Evolutionary conservation across 257 asterid genomes (phyloP), one percentile per base, ranked within the genome.

Genomic region (Jacaranda mimosifolia): DNA sequence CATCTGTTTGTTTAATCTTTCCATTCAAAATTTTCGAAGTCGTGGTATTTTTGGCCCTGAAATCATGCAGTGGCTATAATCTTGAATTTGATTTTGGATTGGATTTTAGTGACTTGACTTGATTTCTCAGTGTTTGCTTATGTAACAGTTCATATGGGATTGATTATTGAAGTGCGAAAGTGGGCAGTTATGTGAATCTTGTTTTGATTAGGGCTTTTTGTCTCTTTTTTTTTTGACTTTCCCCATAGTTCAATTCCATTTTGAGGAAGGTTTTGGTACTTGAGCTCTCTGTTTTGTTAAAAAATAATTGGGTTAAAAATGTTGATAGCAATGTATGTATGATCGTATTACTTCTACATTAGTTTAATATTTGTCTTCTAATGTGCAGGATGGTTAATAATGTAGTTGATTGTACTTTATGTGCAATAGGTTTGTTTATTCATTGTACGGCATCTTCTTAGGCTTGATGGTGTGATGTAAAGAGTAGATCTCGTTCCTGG

Each of bases 131-230:
- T 19, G 59, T 49, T 21, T 48, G 59, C 18, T 76, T 63, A 45
- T 42, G 8, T 51, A 11, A 10, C 49, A 40, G 38, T 53, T 63
- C 62, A 38, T 68, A 9, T 36, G 45, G 26, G 10, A 4, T 74
- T 70, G 63, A 43, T 74, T 56, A 1, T 55, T 15, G 56, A 73
- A 60, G 60, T 78, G 64, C 63, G 45, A 17, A 18, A 64, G 11
- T 70, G 39, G 65, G 52, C 75, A 49, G 65, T 45, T 17, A 17
- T 75, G 72, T 76, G 57, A 65, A 42, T 53, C 14, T 46, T 66
- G 68, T 40, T 63, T 6, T 15, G 1, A 63, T 74, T 75, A 64
- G 78, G 78, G 70, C 49, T 59, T 73, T 59, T 48, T 46, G 46
- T 42, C 40, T 17, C 9, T 8, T 32, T 10, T 40, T 52, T 17